These are phyloP conservation scores for Coelastrella sp. DNA, from an alignment of 139 green algal genomes.

Conservation along the genomic window DNA sequence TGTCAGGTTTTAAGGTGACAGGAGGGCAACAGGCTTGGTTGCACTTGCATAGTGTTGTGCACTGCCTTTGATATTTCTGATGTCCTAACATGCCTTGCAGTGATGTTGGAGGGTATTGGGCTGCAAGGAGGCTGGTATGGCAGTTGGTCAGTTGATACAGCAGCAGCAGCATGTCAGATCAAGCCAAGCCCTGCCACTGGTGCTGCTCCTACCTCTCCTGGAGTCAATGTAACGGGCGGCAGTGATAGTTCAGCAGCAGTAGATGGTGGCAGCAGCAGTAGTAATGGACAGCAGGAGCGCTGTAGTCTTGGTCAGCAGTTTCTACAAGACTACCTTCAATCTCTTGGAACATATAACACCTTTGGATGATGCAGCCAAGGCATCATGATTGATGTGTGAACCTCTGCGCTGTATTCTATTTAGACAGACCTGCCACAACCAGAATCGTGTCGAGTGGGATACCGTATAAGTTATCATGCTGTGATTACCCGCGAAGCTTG, in stretches of 20 bases:
- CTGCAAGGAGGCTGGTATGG: conserved; percentile 18
- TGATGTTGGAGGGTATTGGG: neutral
- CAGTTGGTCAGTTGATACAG: neutral
- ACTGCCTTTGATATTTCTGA: neutral
- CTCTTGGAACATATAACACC: conserved; percentile 5
- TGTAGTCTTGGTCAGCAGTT: conserved; percentile 29
- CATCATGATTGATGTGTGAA: neutral
- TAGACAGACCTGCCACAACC: neutral
- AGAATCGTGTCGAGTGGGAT: neutral
- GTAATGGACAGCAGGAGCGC: neutral
- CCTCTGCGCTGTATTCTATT: neutral
- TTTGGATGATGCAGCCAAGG: neutral
- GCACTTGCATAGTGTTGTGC: neutral
- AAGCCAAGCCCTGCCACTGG: too few species aligned
- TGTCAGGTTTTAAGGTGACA: too few species aligned
- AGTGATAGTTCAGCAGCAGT: neutral
- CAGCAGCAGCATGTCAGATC: conserved; percentile 21
- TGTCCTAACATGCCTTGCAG: too few species aligned
- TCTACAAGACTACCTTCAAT: conserved; percentile 21
- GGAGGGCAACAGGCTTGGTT: too few species aligned
- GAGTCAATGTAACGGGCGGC: too few species aligned
- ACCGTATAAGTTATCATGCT: too few species aligned
- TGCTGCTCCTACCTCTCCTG: too few species aligned
- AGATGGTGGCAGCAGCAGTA: neutral
- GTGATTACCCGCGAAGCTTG: too few species aligned